A percentile compares a stretch with the other conserved stretches of the same genome.
These are phyloP conservation scores for Populus pruinosa DNA, from an alignment of 345 rosid genomes.

Conservation along the genomic window DNA sequence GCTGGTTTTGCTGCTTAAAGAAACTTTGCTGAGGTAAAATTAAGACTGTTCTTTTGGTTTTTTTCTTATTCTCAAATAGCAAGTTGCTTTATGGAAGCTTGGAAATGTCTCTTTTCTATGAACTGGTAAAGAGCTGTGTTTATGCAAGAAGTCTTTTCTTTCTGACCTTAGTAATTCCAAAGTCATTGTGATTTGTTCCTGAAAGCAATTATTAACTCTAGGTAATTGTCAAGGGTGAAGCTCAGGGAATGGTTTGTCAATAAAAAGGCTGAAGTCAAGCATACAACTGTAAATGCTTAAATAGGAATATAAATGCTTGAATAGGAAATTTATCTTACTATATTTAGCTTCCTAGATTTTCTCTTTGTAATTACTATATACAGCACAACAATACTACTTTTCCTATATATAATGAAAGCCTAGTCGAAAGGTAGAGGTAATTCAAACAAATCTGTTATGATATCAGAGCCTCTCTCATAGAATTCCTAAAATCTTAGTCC, in stretches of 20 bases:
- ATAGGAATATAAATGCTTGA: too few species aligned
- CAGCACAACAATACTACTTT: too few species aligned
- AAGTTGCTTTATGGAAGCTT: background rate
- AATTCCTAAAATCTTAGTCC: too few species aligned
- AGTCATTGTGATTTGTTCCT: background rate
- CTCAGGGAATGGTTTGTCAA: constrained; percentile 99
- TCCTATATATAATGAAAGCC: too few species aligned
- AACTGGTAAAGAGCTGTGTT: background rate
- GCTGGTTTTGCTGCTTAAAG: constrained; percentile 99
- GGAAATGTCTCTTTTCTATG: background rate
- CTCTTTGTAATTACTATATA: too few species aligned
- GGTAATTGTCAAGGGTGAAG: constrained; percentile 99
- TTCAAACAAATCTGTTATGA: too few species aligned
- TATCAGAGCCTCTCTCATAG: too few species aligned
- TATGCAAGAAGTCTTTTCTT: background rate
- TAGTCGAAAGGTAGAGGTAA: too few species aligned
- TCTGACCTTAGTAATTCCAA: background rate
- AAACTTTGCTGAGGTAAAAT: constrained; percentile 91
- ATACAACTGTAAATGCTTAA: too few species aligned
- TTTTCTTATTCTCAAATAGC: background rate
- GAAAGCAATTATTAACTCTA: constrained; percentile 27
- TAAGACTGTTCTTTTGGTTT: constrained; percentile 5
- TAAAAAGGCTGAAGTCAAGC: too few species aligned
- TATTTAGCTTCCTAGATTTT: too few species aligned
- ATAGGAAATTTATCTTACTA: too few species aligned